These are phyloP conservation scores for Orobanche coerulescens DNA, from an alignment of 257 asterid genomes.

Conservation along the genomic window DNA sequence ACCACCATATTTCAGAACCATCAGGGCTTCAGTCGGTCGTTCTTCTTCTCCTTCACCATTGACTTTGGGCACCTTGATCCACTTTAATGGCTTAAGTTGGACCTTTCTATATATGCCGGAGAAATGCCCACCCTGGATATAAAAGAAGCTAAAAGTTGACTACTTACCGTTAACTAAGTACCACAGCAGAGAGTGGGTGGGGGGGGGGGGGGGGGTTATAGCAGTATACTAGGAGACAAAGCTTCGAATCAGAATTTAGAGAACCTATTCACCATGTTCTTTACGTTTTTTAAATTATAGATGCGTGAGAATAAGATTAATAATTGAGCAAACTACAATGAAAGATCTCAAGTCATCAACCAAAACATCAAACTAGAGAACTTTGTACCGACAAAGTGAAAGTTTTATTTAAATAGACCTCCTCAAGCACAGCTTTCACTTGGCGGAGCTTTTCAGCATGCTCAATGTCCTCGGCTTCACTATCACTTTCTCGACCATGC, in stretches of 20 bases:
- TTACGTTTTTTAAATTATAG: conserved; percentile 1
- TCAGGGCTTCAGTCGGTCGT: conserved; percentile 91
- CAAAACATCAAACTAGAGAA: conserved; percentile 10
- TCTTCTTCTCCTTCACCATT: conserved; percentile 96
- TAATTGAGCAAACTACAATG: background rate
- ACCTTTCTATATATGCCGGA: conserved; percentile 98
- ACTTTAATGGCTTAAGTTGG: conserved; percentile 86
- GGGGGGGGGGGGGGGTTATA: background rate
- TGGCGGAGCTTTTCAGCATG: conserved; percentile 99
- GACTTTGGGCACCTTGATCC: conserved; percentile 68
- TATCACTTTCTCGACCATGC: conserved; percentile 95
- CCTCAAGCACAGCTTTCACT: conserved; percentile 99
- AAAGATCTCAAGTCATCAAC: conserved; percentile 7
- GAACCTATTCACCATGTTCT: background rate
- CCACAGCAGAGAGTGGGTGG: background rate
- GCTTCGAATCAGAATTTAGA: background rate
- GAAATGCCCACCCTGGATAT: conserved; percentile 90
- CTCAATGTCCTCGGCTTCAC: conserved; percentile 97
- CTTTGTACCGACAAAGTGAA: conserved; percentile 5
- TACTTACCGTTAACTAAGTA: conserved; percentile 1
- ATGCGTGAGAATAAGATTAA: conserved; percentile 3
- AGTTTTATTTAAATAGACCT: conserved; percentile 41
- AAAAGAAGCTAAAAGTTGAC: background rate
- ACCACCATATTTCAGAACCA: conserved; percentile 98
- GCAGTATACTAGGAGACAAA: background rate